phyloP scores from a whole-genome alignment of 1,284 basidiomycete genomes.

The Ustilago tritici region DNA sequence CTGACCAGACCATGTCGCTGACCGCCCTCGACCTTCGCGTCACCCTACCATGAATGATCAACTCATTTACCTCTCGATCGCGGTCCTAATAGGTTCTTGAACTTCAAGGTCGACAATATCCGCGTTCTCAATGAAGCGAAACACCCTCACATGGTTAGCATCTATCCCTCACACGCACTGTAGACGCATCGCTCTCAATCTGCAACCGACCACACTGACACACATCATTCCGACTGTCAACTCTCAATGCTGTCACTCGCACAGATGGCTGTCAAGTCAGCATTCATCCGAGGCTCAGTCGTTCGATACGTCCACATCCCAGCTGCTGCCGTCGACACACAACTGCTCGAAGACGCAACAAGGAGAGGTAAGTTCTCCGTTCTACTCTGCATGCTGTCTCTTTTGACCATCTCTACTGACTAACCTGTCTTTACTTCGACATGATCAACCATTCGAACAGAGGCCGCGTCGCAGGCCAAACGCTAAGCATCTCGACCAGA shows the following conservation, averaged over 20 bases:
- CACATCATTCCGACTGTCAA: no score
- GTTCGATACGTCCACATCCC: conserved; percentile 97
- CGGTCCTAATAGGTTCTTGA: conserved; percentile 76
- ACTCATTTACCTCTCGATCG: not conserved
- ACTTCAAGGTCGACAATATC: conserved; percentile 95
- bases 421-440: not conserved
- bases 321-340: conserved; percentile 92
- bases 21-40: not conserved
- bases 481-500: conserved; percentile 15
- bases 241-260: not conserved
- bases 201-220: not conserved
- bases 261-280: conserved; percentile 98
- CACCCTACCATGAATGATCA: not conserved
- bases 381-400: not conserved
- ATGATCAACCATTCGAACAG: conserved; percentile 12
- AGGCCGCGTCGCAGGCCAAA: conserved; percentile 50
- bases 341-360: conserved; percentile 95
- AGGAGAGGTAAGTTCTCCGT: conserved; percentile 76
- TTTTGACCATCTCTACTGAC: not conserved
- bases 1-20: not conserved
- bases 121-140: conserved; percentile 89
- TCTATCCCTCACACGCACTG: no score
- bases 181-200: not conserved
- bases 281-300: conserved; percentile 97
- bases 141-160: conserved; percentile 94